Base-by-base conservation (phyloP, 139 green algal species). In the Mesotaenium endlicherianum region DNA sequence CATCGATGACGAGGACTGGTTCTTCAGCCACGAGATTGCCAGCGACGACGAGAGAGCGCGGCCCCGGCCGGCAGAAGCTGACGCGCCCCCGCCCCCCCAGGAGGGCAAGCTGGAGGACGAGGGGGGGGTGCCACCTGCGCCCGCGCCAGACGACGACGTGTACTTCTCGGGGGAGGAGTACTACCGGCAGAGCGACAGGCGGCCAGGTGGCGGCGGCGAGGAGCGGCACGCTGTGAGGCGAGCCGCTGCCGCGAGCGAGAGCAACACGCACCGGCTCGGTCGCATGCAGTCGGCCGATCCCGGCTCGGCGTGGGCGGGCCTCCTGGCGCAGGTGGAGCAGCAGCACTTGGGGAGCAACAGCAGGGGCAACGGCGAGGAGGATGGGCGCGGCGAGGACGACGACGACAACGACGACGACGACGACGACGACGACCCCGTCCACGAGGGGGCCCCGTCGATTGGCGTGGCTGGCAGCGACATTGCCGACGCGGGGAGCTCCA, bases 161-260 rank as follows among this genome's bases (percentile, higher is more conserved):
- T 83, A 83, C 64, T 83, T 83, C 64, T 83, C 75, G 8, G 75
- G 75, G n/a, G 75, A 83, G 64, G 75, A 83, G 39, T 83, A 82
- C 64, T 83, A 83, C 64, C 17, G 26, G 64, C 57, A 83, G 64
- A 6, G 26, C 16, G 58, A 83, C 34, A 75, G 34, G 31, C 45
- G 40, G 70, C 34, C 5, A 49, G 31, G 45, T n/a, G 11, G 70
- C n/a, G 70, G 20, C 16, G 42, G 70, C 47, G 11, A 31, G 70
- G 42, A 78, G 30, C 11, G 38, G 38, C 45, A 38, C 70, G 31
- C 41, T 81, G 55, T 44, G 47, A 39, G 47, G 16, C 1, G n/a
- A 3, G 8, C n/a, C 47, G 8, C 47, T 8, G 8, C 14, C 47
- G 8, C 47, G 8, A 26, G 8, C 47, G 14, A 14, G 8, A 8